Evolutionary conservation across 2,329 filamentous ascomycete genomes (phyloP), one percentile per base, ranked within the genome.

Genomic region (Boeremia exigua): DNA sequence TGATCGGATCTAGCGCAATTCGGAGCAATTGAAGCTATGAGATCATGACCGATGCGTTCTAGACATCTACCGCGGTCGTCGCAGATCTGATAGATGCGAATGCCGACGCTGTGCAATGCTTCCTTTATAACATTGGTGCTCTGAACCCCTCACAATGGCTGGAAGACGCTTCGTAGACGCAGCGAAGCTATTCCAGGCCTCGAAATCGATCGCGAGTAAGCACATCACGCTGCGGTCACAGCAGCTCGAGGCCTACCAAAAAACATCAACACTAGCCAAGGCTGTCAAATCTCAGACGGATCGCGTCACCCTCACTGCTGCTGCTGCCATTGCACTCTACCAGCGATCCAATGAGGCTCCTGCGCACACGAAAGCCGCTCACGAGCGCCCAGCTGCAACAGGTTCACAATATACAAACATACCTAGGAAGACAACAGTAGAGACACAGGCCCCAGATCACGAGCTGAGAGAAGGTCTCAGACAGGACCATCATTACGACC

Each of bases 261-360:
- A 83, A 62, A 89, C 88, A 0, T 90, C 88, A 2, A 85, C 84
- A 28, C 73, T 90, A 43, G 84, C 85, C 27, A 86, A 84, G 69
- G 83, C 84, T 12, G 79, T 88, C 52, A 86, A 86, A 70, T 79
- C 71, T 47, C 86, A 88, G 74, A 84, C 83, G 2, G 84, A 88
- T 59, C 80, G 84, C 51, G 74, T 88, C 45, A 85, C 85, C 1
- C 76, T 87, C 46, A 88, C 86, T 15, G 81, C 82, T 33, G 81
- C 83, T 63, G 86, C 87, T 37, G 86, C 86, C 17, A 80, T 84
- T 32, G 82, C 83, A 47, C 78, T 89, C 47, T 82, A 82, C 12
- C 80, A 81, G 59, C 79, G 84, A 46, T 80, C 88, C 67, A 82
- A 84, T 62, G 85, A 86, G 63, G 68, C 69, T 9, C 78, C 78